These are phyloP conservation scores for Truncatella angustata DNA, from an alignment of 2,329 filamentous ascomycete genomes.

Conservation along the genomic window DNA sequence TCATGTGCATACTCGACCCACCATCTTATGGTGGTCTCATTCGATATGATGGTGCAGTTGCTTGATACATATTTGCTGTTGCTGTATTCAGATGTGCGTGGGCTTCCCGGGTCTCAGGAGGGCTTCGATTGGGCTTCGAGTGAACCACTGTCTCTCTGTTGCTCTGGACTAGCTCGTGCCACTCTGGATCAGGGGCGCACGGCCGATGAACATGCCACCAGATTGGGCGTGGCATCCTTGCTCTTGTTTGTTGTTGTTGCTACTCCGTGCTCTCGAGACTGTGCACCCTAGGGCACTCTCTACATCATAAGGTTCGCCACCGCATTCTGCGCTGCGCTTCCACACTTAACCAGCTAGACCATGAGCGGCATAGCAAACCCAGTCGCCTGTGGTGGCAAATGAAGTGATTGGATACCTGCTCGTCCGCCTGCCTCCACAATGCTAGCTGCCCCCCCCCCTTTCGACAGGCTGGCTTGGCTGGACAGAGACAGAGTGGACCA, in stretches of 20 bases:
- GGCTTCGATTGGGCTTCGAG: not conserved
- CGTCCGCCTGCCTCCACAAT: conserved; percentile 2
- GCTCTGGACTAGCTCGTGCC: not conserved
- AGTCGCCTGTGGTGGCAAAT: conserved; percentile 6
- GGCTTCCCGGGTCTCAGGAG: not conserved
- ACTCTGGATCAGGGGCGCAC: not conserved
- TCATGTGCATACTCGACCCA: conserved; percentile 3
- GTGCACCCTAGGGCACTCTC: no score
- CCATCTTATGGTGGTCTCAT: conserved; percentile 2
- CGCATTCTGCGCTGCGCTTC: not conserved
- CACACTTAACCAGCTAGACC: conserved; percentile 1
- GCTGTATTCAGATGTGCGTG: no score
- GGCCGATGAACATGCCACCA: not conserved
- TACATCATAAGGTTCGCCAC: no score
- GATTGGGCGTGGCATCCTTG: not conserved
- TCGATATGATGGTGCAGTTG: not conserved
- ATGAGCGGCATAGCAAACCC: not conserved
- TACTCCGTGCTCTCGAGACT: no score
- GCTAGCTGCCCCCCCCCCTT: conserved; percentile 6
- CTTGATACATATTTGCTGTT: not conserved
- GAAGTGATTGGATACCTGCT: conserved; percentile 3
- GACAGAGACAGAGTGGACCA: not conserved
- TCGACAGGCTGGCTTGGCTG: conserved; percentile 5
- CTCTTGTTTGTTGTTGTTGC: not conserved
- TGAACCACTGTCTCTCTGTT: not conserved